A percentile compares a stretch with the other conserved stretches of the same genome.
phyloP scores from a whole-genome alignment of 2,329 filamentous ascomycete genomes.

The Drechslerella dactyloides region DNA sequence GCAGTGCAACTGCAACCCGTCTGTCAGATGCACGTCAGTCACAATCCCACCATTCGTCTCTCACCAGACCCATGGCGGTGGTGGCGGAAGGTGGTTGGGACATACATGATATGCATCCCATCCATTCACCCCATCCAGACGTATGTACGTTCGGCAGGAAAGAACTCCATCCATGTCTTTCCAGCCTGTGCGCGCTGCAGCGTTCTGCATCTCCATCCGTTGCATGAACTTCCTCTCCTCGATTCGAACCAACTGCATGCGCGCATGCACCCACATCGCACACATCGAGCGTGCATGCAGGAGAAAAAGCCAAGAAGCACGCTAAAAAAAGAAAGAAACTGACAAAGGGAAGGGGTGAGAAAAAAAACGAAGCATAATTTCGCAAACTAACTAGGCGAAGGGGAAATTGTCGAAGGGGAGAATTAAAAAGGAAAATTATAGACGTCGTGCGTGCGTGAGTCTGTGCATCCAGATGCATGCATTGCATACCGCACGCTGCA shows the following conservation, averaged over 20 bases:
- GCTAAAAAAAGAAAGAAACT: slow-evolving; percentile 1
- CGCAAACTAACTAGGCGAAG: neutral
- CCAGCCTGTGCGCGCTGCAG: neutral
- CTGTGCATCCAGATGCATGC: slow-evolving; percentile 6
- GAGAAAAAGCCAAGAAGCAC: neutral
- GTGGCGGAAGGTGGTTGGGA: slow-evolving; percentile 1
- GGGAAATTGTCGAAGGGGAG: neutral
- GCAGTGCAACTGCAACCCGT: neutral
- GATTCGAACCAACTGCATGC: slow-evolving; percentile 1
- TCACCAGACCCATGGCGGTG: slow-evolving; percentile 1
- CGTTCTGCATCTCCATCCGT: neutral
- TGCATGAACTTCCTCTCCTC: neutral
- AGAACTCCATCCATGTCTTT: neutral
- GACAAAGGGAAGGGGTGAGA: slow-evolving; percentile 5
- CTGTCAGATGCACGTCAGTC: neutral
- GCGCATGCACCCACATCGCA: neutral
- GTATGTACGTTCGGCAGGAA: neutral
- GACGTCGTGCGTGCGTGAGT: neutral
- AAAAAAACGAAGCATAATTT: neutral
- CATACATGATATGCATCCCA: neutral
- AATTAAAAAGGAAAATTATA: slow-evolving; percentile 1
- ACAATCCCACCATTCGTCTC: neutral
- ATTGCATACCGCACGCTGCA: slow-evolving; percentile 4
- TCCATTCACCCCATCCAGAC: neutral
- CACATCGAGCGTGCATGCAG: neutral